Percentiles rank a stretch among this genome's conserved stretches.
phyloP scores from a whole-genome alignment of 2,329 filamentous ascomycete genomes.

The Didymellaceae sp. region DNA sequence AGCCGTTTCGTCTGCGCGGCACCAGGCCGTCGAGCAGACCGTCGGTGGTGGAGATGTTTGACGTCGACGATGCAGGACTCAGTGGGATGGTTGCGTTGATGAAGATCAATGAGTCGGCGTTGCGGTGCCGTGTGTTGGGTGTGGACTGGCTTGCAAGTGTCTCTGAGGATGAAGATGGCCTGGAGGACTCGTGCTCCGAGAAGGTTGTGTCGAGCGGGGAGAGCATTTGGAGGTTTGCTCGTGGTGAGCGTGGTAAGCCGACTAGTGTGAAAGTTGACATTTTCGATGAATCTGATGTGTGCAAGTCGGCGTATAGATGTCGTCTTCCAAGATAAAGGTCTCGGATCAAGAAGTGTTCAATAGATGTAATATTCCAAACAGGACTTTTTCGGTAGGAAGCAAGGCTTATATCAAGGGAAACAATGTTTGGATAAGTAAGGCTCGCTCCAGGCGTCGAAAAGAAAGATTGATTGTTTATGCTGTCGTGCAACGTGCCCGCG shows the following conservation, averaged over 20 bases:
- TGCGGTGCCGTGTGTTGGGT: slow-evolving; percentile 5
- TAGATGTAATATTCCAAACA: slow-evolving; percentile 20
- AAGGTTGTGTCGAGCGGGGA: slow-evolving; percentile 33
- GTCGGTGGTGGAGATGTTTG: slow-evolving; percentile 19
- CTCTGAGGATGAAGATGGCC: slow-evolving; percentile 10
- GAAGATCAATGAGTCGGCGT: slow-evolving; percentile 40
- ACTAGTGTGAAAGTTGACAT: slow-evolving; percentile 19
- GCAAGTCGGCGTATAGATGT: background rate
- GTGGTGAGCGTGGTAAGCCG: slow-evolving; percentile 35
- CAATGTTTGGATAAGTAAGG: slow-evolving; percentile 27
- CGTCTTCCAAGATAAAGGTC: no score
- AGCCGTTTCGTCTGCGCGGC: slow-evolving; percentile 37
- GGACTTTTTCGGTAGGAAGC: background rate
- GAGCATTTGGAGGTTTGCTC: slow-evolving; percentile 29
- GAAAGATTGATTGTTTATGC: slow-evolving; percentile 28
- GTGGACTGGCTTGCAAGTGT: slow-evolving; percentile 6
- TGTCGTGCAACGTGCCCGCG: slow-evolving; percentile 26
- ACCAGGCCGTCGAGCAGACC: slow-evolving; percentile 34
- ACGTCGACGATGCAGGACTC: slow-evolving; percentile 32
- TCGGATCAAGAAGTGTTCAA: background rate
- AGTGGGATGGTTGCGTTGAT: slow-evolving; percentile 45
- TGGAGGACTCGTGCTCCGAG: slow-evolving; percentile 4
- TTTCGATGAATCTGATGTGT: background rate
- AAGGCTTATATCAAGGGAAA: slow-evolving; percentile 22
- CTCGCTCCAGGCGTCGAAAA: slow-evolving; percentile 24